Evolutionary conservation across 2,329 filamentous ascomycete genomes (phyloP), one percentile per base, ranked within the genome.

Genomic region (Colletotrichum sp.): DNA sequence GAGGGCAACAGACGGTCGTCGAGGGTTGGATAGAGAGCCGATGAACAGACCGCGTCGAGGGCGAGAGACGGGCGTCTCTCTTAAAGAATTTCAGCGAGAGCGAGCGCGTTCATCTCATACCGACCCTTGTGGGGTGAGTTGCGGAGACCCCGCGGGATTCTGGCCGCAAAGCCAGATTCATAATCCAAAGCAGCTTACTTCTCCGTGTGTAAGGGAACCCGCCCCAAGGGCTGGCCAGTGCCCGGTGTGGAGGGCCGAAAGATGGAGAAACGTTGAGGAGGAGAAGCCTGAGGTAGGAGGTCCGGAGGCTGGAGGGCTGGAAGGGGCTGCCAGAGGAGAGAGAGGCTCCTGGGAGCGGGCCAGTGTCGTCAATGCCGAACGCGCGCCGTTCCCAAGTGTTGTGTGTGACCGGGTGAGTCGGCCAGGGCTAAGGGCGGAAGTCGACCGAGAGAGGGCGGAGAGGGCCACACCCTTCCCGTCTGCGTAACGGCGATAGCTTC

Each of bases 141-240:
- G 74, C 74, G 74, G 73, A 76, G 73, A 76, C 74, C 74, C 74
- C 74, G 74, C 74, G 64, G 74, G 70, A 74, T 76, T 76, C 70
- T 76, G 64, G 34, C 74, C 74, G 70, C 52, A 64, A 68, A 73
- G 69, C 26, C 71, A 65, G 70, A 69, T 74, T 76, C 74, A 74
- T 74, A 62, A 69, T 69, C 28, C 34, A 59, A 69, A 76, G 34
- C 59, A 59, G 64, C 70, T 65, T 68, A 73, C 59, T 62, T 60
- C 70, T 72, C 74, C 70, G 73, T 73, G 62, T 36, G 62, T 57
- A 52, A 72, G 72, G 34, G 55, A 52, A 52, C 44, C 44, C 44
- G 44, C n/a, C 44, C 44, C 44, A 52, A 21, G n/a, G 44, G n/a
- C 44, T 52, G n/a, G 44, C 6, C 44, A 52, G 60, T 60, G 65